A percentile compares a stretch with the other conserved stretches of the same genome.
Evolutionary conservation across 2,329 filamentous ascomycete species (phyloP).

Genomic region (Thelonectria rubi): DNA sequence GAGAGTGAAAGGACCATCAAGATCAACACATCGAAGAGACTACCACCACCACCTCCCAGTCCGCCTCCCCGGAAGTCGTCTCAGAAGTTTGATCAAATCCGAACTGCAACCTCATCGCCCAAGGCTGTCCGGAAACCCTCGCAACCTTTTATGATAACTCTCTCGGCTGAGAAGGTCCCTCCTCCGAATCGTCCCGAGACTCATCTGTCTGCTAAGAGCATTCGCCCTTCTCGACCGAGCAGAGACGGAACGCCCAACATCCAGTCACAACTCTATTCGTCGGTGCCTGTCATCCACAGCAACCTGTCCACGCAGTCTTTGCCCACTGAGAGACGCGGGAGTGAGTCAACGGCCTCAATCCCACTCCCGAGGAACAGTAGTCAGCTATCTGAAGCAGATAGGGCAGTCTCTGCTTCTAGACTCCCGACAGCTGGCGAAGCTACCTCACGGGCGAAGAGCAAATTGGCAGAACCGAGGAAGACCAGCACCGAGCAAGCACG

Average conservation of each 20-base stretch:
- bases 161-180: conserved; percentile 46
- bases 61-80: conserved; percentile 71
- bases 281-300: conserved; percentile 68
- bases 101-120: conserved; percentile 50
- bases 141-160: conserved; percentile 43
- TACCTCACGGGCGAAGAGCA: conserved; percentile 22
- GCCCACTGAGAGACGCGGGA: conserved; percentile 55
- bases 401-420: conserved; percentile 47
- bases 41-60: conserved; percentile 63
- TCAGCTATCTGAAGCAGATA: conserved; percentile 42
- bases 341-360: conserved; percentile 49
- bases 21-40: conserved; percentile 54
- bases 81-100: conserved; percentile 57
- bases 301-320: conserved; percentile 63
- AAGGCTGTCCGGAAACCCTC: conserved; percentile 48
- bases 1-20: conserved; percentile 55
- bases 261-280: conserved; percentile 62
- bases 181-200: conserved; percentile 35
- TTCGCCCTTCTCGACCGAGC: conserved; percentile 69
- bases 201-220: conserved; percentile 45
- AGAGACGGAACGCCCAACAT: conserved; percentile 73
- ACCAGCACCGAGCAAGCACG: conserved; percentile 31
- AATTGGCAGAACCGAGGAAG: conserved; percentile 35
- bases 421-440: conserved; percentile 38
- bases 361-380: conserved; percentile 48